phyloP scores from a whole-genome alignment of 768 basidiomycete species.

The Leccinum pellstonianum region DNA sequence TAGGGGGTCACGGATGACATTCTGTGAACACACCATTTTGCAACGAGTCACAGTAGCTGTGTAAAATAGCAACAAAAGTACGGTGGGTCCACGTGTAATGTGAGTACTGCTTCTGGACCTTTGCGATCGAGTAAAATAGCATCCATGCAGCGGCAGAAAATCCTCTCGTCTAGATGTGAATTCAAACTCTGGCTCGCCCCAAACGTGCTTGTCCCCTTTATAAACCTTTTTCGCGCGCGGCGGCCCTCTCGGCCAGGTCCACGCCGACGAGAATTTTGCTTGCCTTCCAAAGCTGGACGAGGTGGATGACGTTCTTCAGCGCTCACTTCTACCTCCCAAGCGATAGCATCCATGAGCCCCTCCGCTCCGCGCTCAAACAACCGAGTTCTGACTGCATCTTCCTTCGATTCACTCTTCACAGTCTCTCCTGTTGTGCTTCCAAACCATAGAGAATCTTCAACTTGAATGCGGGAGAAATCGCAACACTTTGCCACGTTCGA shows the following conservation, averaged over 20 bases:
- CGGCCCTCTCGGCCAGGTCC: slow-evolving; percentile 82
- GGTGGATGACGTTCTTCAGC: slow-evolving; percentile 88
- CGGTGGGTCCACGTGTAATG: slow-evolving; percentile 9
- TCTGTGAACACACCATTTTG: neutral
- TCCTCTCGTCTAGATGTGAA: slow-evolving; percentile 16
- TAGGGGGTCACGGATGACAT: too few relatives aligned
- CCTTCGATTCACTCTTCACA: slow-evolving; percentile 78
- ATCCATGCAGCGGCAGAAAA: slow-evolving; percentile 9
- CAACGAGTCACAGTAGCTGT: slow-evolving; percentile 6
- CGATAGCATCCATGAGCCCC: slow-evolving; percentile 72
- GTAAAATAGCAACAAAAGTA: slow-evolving; percentile 7
- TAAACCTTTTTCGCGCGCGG: slow-evolving; percentile 44
- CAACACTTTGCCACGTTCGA: neutral
- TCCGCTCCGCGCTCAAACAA: slow-evolving; percentile 42
- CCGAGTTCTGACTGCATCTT: slow-evolving; percentile 57
- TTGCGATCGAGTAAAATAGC: slow-evolving; percentile 4
- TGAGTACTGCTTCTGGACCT: neutral
- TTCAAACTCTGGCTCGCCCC: neutral
- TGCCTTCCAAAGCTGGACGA: slow-evolving; percentile 98
- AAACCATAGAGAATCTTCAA: slow-evolving; percentile 39
- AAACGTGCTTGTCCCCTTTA: slow-evolving; percentile 3
- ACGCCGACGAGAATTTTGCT: slow-evolving; percentile 92
- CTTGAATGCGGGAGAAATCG: neutral
- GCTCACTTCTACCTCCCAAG: slow-evolving; percentile 71
- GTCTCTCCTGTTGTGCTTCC: slow-evolving; percentile 76